These are phyloP conservation scores for Fusarium nisikadoi DNA, from an alignment of 2,329 filamentous ascomycete genomes.

Conservation along the genomic window DNA sequence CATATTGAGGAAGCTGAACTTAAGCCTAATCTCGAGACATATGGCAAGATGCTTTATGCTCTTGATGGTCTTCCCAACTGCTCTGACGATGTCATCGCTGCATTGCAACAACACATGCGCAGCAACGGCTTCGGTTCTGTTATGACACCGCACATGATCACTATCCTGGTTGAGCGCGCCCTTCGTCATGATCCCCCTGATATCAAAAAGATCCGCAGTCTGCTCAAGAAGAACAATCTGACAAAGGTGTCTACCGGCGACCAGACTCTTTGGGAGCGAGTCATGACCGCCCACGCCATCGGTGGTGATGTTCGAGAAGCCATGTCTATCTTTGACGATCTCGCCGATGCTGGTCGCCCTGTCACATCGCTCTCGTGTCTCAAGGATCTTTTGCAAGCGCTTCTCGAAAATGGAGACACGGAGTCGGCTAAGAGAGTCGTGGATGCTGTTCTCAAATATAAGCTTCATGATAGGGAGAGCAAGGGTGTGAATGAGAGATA, in stretches of 20 bases:
- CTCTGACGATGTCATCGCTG: slow-evolving; percentile 63
- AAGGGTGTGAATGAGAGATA: slow-evolving; percentile 46
- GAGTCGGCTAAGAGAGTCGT: slow-evolving; percentile 50
- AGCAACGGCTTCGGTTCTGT: slow-evolving; percentile 62
- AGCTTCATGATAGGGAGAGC: slow-evolving; percentile 37
- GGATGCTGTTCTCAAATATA: slow-evolving; percentile 43
- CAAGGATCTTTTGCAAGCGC: slow-evolving; percentile 53
- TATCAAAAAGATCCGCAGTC: slow-evolving; percentile 65
- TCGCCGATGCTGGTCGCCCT: slow-evolving; percentile 53
- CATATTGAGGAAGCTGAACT: slow-evolving; percentile 69
- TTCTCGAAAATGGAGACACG: slow-evolving; percentile 42
- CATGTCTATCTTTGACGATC: slow-evolving; percentile 59
- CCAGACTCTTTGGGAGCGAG: slow-evolving; percentile 74
- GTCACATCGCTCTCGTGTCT: slow-evolving; percentile 57
- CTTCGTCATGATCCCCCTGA: slow-evolving; percentile 69
- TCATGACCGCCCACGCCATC: slow-evolving; percentile 73
- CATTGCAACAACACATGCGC: slow-evolving; percentile 72
- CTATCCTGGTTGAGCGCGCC: slow-evolving; percentile 75
- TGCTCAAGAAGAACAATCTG: slow-evolving; percentile 68
- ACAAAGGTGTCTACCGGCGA: slow-evolving; percentile 56
- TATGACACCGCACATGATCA: slow-evolving; percentile 75
- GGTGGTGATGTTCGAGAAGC: slow-evolving; percentile 62
- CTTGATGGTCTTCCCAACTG: slow-evolving; percentile 50
- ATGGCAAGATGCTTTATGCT: slow-evolving; percentile 74
- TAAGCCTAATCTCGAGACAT: slow-evolving; percentile 69